Conservation (phyloP, 2,329 filamentous ascomycete genomes). For the Sclerotinia trifoliorum region DNA sequence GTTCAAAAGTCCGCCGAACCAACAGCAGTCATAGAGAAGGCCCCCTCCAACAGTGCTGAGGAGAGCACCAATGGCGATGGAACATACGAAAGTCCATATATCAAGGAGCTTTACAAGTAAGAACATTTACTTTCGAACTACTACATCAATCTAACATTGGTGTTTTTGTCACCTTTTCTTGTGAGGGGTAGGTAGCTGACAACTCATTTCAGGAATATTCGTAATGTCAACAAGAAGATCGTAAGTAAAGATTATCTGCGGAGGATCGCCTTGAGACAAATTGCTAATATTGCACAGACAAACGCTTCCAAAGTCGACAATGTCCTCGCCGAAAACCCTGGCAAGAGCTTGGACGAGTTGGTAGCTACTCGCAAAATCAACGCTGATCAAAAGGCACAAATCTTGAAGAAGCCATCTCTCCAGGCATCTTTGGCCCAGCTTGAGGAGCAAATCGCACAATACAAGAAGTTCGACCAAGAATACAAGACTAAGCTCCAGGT, state of each 20-base stretch:
- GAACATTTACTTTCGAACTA: slow-evolving; percentile 36
- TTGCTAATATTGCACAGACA: slow-evolving; percentile 48
- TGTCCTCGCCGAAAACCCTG: slow-evolving; percentile 67
- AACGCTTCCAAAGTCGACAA: slow-evolving; percentile 71
- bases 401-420: slow-evolving; percentile 73
- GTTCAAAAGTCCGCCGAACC: slow-evolving; percentile 49
- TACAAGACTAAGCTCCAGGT: slow-evolving; percentile 60
- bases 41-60: slow-evolving; percentile 48
- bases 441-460: slow-evolving; percentile 72
- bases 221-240: slow-evolving; percentile 92
- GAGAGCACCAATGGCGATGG: slow-evolving; percentile 49
- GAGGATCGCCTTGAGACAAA: not conserved
- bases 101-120: slow-evolving; percentile 90
- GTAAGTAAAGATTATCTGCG: slow-evolving; percentile 51
- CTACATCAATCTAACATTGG: slow-evolving; percentile 16
- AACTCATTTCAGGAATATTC: slow-evolving; percentile 67
- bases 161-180: not conserved
- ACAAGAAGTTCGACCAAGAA: slow-evolving; percentile 73
- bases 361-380: slow-evolving; percentile 73
- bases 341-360: slow-evolving; percentile 70
- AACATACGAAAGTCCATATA: slow-evolving; percentile 68
- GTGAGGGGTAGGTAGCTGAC: not conserved
- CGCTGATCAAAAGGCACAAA: slow-evolving; percentile 73
- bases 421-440: slow-evolving; percentile 65
- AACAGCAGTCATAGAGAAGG: slow-evolving; percentile 51